A percentile compares a stretch with the other conserved stretches of the same genome.
Conservation (phyloP, 1,284 basidiomycete species). For the Ceratobasidium sp. region DNA sequence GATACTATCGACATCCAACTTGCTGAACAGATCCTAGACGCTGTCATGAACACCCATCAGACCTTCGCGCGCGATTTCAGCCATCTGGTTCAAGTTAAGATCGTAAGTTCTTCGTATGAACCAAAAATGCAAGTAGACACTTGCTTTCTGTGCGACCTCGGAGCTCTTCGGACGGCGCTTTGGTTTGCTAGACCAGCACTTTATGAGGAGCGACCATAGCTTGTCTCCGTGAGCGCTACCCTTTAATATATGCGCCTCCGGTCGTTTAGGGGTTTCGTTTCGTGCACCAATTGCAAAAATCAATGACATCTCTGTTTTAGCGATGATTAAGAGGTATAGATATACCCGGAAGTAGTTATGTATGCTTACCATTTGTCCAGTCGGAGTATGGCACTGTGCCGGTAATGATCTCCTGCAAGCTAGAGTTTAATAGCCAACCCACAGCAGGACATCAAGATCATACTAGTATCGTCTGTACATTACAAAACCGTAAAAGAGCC, state of each 20-base stretch:
- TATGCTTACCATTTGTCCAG: not conserved
- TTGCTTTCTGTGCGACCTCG: not conserved
- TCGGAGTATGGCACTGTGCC: constrained; percentile 4
- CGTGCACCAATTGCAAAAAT: no score
- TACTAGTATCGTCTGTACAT: constrained; percentile 28
- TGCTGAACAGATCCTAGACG: no score
- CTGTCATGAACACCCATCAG: not conserved
- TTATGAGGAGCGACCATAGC: constrained; percentile 2
- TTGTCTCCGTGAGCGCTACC: not conserved
- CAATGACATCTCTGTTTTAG: not conserved
- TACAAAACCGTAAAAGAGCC: no score
- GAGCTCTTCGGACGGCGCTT: not conserved
- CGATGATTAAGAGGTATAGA: not conserved
- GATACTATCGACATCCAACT: no score
- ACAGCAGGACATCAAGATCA: not conserved
- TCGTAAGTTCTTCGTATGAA: no score
- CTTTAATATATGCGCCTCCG: not conserved
- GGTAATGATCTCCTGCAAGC: constrained; percentile 3
- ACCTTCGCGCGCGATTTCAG: not conserved
- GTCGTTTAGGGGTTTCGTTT: not conserved
- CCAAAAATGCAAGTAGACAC: no score
- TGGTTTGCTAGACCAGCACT: not conserved
- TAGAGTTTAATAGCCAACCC: not conserved
- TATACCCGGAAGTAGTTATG: not conserved
- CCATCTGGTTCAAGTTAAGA: not conserved